Evolutionary conservation across 1,284 basidiomycete species (phyloP), one percentile per base, ranked within the genome.

Genomic region (Trichosporon ovoides): DNA sequence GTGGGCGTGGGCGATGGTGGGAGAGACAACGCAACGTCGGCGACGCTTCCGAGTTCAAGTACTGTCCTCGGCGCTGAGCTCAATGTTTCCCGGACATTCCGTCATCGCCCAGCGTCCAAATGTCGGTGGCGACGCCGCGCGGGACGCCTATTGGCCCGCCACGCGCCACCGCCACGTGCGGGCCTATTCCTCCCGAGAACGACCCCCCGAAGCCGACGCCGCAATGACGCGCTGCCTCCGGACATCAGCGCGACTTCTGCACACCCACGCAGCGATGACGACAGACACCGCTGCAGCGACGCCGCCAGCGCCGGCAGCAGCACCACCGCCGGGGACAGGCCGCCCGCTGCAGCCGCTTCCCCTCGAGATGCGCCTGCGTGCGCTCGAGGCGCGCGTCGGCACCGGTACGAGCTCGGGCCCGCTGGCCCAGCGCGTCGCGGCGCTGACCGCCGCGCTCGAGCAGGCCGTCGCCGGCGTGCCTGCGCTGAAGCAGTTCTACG

Each of bases 371-470:
- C 64, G 74, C 16, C 63, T 75, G n/a, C 64, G 67, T 6, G 64
- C 68, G 1, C 64, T 76, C 35, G 74, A 76, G 60, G 68, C 70
- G 2, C 68, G 67, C 36, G 54, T 74, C 20, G 57, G 61, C 53
- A 71, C 72, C 33, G 63, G 31, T 18, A n/a, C 9, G 13, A 50
- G 54, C 34, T 36, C 33, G 2, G 54, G 50, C 24, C 40, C 61
- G n/a, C 58, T 64, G 14, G 56, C 59, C 18, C 52, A 62, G 19
- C 59, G 68, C n/a, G 53, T 69, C 2, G 40, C 35, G 2, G 65
- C 63, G 48, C 61, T 69, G 11, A 48, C 58, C 16, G 63, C 67
- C 13, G 35, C 38, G 24, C 56, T 76, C 28, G 68, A 71, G 10
- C 58, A 61, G 16, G 58, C 64, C 5, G 63, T 56, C 3, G 57